phyloP scores from a whole-genome alignment of 345 rosid species.

The Schrenkiella parvula region DNA sequence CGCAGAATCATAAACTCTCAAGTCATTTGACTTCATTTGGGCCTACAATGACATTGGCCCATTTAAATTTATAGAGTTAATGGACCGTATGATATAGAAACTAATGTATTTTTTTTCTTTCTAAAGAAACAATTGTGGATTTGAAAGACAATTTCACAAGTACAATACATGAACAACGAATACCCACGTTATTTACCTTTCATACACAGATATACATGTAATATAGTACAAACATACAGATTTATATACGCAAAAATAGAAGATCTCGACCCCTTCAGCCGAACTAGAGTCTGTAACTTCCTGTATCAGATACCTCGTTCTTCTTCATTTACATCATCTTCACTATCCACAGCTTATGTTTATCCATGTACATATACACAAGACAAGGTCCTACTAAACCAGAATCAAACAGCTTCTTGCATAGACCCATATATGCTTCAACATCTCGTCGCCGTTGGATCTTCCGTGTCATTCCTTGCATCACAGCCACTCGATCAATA shows the following conservation, averaged over 20 bases:
- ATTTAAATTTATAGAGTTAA: too few relatives aligned
- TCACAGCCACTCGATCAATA: slow-evolving; percentile 78
- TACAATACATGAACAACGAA: background rate
- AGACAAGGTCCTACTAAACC: slow-evolving; percentile 74
- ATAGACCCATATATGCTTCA: slow-evolving; percentile 58
- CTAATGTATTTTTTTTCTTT: too few relatives aligned
- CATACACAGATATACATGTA: background rate
- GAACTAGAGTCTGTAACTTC: slow-evolving; percentile 9
- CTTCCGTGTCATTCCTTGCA: slow-evolving; percentile 78
- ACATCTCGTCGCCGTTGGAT: slow-evolving; percentile 57
- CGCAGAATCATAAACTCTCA: background rate
- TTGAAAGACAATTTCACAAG: background rate
- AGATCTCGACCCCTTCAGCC: background rate
- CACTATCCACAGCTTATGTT: slow-evolving; percentile 75
- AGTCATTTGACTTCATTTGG: background rate
- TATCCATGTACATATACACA: slow-evolving; percentile 65
- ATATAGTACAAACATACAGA: background rate
- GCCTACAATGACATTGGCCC: slow-evolving; percentile 2
- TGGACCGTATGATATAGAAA: too few relatives aligned
- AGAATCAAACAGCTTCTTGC: slow-evolving; percentile 63
- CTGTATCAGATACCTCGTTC: background rate
- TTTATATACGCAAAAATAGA: slow-evolving; percentile 23
- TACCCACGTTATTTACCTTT: background rate
- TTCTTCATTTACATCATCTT: slow-evolving; percentile 51
- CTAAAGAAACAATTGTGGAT: too few relatives aligned